phyloP scores from a whole-genome alignment of 768 basidiomycete genomes.

The Suillus discolor region DNA sequence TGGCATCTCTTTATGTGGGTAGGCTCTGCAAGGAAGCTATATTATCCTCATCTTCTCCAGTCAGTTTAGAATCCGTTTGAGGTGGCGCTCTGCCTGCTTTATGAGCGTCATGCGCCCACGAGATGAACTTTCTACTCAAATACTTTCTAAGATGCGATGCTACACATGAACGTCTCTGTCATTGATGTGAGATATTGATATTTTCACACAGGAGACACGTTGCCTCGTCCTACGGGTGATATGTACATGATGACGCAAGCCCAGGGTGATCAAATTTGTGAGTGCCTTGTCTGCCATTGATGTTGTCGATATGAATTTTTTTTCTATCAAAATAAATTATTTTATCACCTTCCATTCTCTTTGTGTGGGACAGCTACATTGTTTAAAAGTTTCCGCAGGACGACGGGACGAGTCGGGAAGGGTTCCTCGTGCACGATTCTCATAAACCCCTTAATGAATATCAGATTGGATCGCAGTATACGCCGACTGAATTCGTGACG shows the following conservation, averaged over 20 bases:
- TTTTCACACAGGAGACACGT: not conserved
- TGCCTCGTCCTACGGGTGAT: not conserved
- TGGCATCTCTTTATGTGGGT: not conserved
- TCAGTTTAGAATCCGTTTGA: not conserved
- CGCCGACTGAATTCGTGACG: not conserved
- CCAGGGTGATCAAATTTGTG: slow-evolving; percentile 1
- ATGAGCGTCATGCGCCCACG: not conserved
- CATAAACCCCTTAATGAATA: slow-evolving; percentile 2
- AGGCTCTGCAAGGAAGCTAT: not conserved
- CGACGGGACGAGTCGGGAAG: not conserved
- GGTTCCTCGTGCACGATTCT: not conserved
- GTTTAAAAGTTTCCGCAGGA: not conserved
- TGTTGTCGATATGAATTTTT: not conserved
- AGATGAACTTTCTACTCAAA: not conserved
- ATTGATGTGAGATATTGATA: not conserved
- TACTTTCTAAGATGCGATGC: not conserved
- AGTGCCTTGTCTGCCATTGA: not conserved
- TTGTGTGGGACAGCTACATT: not conserved
- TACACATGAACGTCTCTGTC: not conserved
- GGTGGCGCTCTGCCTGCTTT: not conserved
- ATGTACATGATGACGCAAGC: slow-evolving; percentile 6
- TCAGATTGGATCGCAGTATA: not conserved
- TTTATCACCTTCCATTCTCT: not conserved
- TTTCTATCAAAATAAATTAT: not conserved
- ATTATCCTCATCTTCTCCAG: not conserved